Conservation (phyloP, 352 stramenopile genomes). For the Phytopythium helicoides region DNA sequence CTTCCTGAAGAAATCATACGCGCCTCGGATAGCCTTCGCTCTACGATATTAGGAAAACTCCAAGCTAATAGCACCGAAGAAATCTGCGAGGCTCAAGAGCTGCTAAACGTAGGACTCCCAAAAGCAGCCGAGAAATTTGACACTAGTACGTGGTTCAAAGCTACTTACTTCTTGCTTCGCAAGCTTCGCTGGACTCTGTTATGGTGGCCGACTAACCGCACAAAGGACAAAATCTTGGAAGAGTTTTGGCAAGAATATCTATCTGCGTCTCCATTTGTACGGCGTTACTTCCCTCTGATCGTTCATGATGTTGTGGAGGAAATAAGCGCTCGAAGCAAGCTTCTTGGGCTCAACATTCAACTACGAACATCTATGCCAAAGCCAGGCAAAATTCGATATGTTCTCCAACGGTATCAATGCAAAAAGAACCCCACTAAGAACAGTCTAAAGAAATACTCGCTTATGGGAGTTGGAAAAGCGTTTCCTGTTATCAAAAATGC, state of each 20-base stretch:
- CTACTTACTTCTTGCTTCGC: neutral
- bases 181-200: neutral
- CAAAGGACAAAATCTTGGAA: constrained; percentile 17
- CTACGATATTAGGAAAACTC: constrained; percentile 41
- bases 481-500: neutral
- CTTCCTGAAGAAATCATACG: constrained; percentile 39
- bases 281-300: constrained; percentile 38
- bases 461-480: constrained; percentile 24
- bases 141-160: neutral
- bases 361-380: no score
- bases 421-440: no score
- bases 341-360: constrained; percentile 17
- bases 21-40: constrained; percentile 36
- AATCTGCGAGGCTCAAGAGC: constrained; percentile 16
- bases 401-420: no score
- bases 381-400: no score
- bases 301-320: constrained; percentile 45
- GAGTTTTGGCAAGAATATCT: constrained; percentile 37
- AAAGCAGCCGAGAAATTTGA: constrained; percentile 32
- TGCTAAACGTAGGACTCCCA: constrained; percentile 29
- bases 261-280: constrained; percentile 13
- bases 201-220: neutral
- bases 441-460: neutral
- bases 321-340: constrained; percentile 26
- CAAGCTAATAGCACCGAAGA: constrained; percentile 37